Percentiles rank a stretch among this genome's conserved stretches.
Evolutionary conservation across 1,284 basidiomycete genomes (phyloP).

Genomic region (Rhodofomes roseus): DNA sequence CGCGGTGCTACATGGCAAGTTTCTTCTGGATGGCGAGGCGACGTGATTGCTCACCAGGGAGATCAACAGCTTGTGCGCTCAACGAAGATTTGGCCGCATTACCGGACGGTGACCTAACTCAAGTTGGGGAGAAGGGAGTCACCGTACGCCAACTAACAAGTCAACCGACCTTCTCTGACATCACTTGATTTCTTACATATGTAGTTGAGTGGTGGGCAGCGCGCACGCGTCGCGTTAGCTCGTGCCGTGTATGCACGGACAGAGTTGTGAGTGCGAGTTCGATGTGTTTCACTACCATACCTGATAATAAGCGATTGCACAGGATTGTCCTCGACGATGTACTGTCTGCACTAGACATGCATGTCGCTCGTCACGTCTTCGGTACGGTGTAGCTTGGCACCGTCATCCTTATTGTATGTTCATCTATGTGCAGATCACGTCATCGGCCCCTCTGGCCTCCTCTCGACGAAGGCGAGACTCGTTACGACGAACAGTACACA

Average conservation of each 20-base stretch:
- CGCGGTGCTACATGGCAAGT: slow-evolving; percentile 66
- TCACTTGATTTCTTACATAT: neutral
- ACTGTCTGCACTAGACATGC: slow-evolving; percentile 52
- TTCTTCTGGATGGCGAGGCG: too few relatives aligned
- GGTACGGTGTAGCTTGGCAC: slow-evolving; percentile 32
- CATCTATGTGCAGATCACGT: slow-evolving; percentile 83
- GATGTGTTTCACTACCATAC: slow-evolving; percentile 17
- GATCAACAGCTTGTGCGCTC: slow-evolving; percentile 74
- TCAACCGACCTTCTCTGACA: neutral
- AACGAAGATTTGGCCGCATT: slow-evolving; percentile 77
- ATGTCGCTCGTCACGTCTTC: slow-evolving; percentile 43
- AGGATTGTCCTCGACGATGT: slow-evolving; percentile 48
- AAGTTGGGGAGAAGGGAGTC: slow-evolving; percentile 71
- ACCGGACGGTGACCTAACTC: slow-evolving; percentile 67
- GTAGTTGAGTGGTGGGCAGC: slow-evolving; percentile 64
- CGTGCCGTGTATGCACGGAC: slow-evolving; percentile 41
- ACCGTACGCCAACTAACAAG: neutral
- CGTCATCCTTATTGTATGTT: too few relatives aligned
- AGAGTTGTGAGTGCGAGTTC: slow-evolving; percentile 31
- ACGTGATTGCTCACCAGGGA: neutral
- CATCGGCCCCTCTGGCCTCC: slow-evolving; percentile 84
- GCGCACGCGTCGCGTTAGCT: slow-evolving; percentile 51
- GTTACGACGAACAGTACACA: slow-evolving; percentile 90
- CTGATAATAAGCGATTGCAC: neutral
- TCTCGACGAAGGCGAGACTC: slow-evolving; percentile 83